Conservation (phyloP, 805 yeast species). For the Starmerella potacharoeniae region DNA sequence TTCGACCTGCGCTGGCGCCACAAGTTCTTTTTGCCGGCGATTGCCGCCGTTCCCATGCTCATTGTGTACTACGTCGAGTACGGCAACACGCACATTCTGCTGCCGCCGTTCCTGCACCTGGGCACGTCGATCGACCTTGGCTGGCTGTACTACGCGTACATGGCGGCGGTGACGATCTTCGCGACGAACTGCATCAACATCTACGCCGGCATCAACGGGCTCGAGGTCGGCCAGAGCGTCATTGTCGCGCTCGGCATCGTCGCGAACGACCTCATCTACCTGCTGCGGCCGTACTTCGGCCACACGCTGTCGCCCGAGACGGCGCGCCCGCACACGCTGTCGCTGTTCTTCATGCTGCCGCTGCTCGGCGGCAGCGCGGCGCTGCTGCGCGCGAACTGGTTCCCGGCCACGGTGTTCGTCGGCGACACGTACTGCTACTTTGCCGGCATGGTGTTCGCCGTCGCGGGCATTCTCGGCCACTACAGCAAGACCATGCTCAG, state of each 20-base stretch:
- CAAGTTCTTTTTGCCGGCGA: slow-evolving; percentile 88
- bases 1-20: slow-evolving; percentile 97
- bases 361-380: slow-evolving; percentile 76
- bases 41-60: slow-evolving; percentile 83
- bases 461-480: slow-evolving; percentile 91
- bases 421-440: slow-evolving; percentile 98
- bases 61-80: slow-evolving; percentile 89
- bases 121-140: slow-evolving; percentile 58
- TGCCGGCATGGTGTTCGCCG: slow-evolving; percentile 98
- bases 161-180: slow-evolving; percentile 85
- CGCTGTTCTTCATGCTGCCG: slow-evolving; percentile 70
- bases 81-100: slow-evolving; percentile 75
- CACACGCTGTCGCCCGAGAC: slow-evolving; percentile 39
- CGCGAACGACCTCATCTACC: slow-evolving; percentile 64
- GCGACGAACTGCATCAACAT: slow-evolving; percentile 95
- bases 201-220: slow-evolving; percentile 90
- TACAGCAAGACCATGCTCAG: slow-evolving; percentile 84
- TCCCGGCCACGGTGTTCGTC: slow-evolving; percentile 85
- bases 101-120: slow-evolving; percentile 45
- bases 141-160: slow-evolving; percentile 66
- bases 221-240: slow-evolving; percentile 91
- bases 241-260: slow-evolving; percentile 62
- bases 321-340: slow-evolving; percentile 69
- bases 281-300: slow-evolving; percentile 25
- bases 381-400: slow-evolving; percentile 70